A percentile compares a stretch with the other conserved stretches of the same genome.
Conservation (phyloP, 116 monocot genomes). For the Iris pallida region DNA sequence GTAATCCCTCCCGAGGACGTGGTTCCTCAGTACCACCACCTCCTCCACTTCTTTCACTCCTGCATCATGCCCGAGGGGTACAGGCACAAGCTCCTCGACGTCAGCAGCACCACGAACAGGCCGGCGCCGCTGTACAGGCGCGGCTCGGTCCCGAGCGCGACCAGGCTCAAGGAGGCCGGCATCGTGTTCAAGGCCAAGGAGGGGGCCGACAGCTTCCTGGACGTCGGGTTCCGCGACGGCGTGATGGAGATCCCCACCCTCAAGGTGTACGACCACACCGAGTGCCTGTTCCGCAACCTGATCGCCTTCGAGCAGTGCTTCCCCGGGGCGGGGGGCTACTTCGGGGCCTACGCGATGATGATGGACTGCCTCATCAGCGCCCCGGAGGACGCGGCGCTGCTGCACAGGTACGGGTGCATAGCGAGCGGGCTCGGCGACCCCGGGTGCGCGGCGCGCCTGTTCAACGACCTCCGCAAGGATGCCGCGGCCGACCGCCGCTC, state of each 20-base stretch:
- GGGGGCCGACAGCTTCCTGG: neutral
- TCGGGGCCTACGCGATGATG: neutral
- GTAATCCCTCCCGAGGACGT: neutral
- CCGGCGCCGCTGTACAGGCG: neutral
- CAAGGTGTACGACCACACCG: neutral
- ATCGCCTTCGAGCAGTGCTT: constrained; percentile 10
- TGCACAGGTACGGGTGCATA: neutral
- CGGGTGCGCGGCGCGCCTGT: neutral
- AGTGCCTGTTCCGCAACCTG: constrained; percentile 7
- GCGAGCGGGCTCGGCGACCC: neutral
- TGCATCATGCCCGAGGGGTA: neutral
- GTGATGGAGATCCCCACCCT: neutral
- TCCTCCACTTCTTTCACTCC: neutral
- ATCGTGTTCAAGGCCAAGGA: neutral
- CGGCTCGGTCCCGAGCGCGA: neutral
- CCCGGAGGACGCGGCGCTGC: neutral
- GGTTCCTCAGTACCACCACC: neutral
- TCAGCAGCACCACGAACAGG: neutral
- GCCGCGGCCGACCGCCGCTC: neutral
- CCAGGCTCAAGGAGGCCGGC: neutral
- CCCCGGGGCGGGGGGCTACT: neutral
- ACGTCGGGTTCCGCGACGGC: constrained; percentile 1
- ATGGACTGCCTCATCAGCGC: constrained; percentile 10
- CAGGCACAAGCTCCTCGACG: neutral
- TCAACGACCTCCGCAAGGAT: constrained; percentile 1